Evolutionary conservation across 306 rosid genomes (phyloP).

Genomic region (Macrotyloma uniflorum): DNA sequence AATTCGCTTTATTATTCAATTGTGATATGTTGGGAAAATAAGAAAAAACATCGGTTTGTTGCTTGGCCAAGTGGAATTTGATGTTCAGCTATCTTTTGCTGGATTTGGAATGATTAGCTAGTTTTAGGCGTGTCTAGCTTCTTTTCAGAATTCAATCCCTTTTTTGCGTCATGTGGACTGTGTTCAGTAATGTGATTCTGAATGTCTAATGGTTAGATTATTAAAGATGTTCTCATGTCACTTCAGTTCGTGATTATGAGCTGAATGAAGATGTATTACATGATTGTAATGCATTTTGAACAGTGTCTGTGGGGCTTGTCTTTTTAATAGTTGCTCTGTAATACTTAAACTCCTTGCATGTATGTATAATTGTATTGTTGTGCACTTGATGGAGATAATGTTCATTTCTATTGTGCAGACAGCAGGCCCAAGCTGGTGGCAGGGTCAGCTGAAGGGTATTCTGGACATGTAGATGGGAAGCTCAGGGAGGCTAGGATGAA

Average conservation of each 20-base stretch:
- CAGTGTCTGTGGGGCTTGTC: background rate
- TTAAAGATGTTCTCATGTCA: background rate
- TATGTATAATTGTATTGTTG: slow-evolving; percentile 16
- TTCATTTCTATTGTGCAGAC: slow-evolving; percentile 59
- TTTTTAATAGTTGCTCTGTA: background rate
- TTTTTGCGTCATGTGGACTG: background rate
- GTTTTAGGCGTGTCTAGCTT: background rate
- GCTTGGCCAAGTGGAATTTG: slow-evolving; percentile 11
- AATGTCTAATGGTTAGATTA: background rate
- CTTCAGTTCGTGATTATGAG: slow-evolving; percentile 18
- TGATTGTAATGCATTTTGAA: slow-evolving; percentile 28
- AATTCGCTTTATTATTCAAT: background rate
- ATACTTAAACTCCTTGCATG: background rate
- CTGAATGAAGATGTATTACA: slow-evolving; percentile 6
- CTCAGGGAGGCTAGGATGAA: slow-evolving; percentile 84
- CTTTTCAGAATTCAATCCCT: background rate
- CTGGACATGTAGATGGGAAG: slow-evolving; percentile 90
- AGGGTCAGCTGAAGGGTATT: slow-evolving; percentile 85
- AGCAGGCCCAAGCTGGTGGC: slow-evolving; percentile 84
- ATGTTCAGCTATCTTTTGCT: slow-evolving; percentile 4
- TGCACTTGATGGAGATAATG: slow-evolving; percentile 28
- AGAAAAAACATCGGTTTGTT: background rate
- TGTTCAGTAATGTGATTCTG: slow-evolving; percentile 7
- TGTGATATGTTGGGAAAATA: background rate
- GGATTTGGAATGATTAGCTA: slow-evolving; percentile 14